Evolutionary conservation across 371 early-diverging fungal genomes (phyloP).

Genomic region (Fennellomyces sp.): DNA sequence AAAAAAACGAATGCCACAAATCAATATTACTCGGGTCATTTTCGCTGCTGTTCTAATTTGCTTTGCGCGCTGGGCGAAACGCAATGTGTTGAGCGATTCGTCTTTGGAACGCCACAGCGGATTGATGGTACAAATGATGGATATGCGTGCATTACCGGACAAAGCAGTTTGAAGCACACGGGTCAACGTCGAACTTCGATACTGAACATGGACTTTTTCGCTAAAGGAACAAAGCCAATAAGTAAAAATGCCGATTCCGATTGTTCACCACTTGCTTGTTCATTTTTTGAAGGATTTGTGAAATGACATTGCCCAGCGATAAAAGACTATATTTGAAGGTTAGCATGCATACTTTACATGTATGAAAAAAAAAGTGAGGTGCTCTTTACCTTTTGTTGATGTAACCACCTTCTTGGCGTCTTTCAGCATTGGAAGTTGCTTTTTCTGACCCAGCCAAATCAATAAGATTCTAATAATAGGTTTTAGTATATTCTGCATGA

Average conservation of each 20-base stretch:
- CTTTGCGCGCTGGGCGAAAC: slow-evolving; percentile 87
- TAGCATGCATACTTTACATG: background rate
- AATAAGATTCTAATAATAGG: slow-evolving; percentile 69
- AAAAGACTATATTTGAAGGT: slow-evolving; percentile 51
- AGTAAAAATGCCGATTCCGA: too few species aligned
- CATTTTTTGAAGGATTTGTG: slow-evolving; percentile 59
- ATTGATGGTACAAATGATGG: slow-evolving; percentile 85
- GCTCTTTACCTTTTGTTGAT: slow-evolving; percentile 89
- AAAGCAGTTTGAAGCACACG: slow-evolving; percentile 89
- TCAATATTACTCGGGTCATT: slow-evolving; percentile 31
- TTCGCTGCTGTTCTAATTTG: slow-evolving; percentile 53
- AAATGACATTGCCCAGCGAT: slow-evolving; percentile 90
- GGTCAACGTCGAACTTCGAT: slow-evolving; percentile 93
- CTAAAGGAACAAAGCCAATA: background rate
- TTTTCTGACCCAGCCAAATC: slow-evolving; percentile 99
- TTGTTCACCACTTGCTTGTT: slow-evolving; percentile 50
- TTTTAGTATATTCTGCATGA: background rate
- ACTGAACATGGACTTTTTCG: slow-evolving; percentile 73
- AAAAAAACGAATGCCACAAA: background rate
- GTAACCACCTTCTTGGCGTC: slow-evolving; percentile 91
- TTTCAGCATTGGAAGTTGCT: slow-evolving; percentile 72
- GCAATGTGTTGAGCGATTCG: slow-evolving; percentile 86
- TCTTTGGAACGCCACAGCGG: slow-evolving; percentile 69
- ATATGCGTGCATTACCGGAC: slow-evolving; percentile 78
- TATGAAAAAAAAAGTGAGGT: background rate